A percentile compares a stretch with the other conserved stretches of the same genome.
phyloP scores from a whole-genome alignment of 2,329 filamentous ascomycete species.

The Aspergillus hiratsukae region DNA sequence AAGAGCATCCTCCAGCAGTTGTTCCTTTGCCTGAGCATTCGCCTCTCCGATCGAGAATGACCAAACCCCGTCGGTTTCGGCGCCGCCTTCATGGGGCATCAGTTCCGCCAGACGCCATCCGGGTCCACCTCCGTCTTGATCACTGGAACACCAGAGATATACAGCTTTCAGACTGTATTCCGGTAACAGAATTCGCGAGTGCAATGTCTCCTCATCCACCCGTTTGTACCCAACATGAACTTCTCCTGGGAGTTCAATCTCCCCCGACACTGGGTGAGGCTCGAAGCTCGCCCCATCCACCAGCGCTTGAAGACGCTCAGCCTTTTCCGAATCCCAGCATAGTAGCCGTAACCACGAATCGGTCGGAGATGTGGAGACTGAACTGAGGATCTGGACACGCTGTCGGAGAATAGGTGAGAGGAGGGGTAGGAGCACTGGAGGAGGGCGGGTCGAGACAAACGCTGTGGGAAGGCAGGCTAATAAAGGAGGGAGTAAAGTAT shows the following conservation, averaged over 20 bases:
- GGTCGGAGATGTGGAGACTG: slow-evolving; percentile 37
- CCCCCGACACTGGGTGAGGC: slow-evolving; percentile 61
- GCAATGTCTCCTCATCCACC: slow-evolving; percentile 59
- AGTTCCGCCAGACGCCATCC: slow-evolving; percentile 60
- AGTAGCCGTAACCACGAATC: slow-evolving; percentile 57
- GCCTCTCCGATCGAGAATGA: slow-evolving; percentile 52
- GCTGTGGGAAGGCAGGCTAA: slow-evolving; percentile 61
- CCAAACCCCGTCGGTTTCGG: slow-evolving; percentile 51
- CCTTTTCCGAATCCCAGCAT: slow-evolving; percentile 54
- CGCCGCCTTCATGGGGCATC: slow-evolving; percentile 45
- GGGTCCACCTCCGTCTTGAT: slow-evolving; percentile 48
- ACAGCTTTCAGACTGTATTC: slow-evolving; percentile 54
- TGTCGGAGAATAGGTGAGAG: slow-evolving; percentile 62
- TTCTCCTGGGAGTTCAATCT: slow-evolving; percentile 59
- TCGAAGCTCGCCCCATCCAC: slow-evolving; percentile 55
- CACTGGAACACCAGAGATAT: slow-evolving; percentile 59
- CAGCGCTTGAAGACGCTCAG: slow-evolving; percentile 49
- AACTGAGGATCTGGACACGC: slow-evolving; percentile 54
- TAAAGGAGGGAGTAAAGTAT: slow-evolving; percentile 56
- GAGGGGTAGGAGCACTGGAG: slow-evolving; percentile 57
- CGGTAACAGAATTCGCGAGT: slow-evolving; percentile 49
- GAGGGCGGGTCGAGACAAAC: slow-evolving; percentile 55
- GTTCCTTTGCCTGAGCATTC: slow-evolving; percentile 42
- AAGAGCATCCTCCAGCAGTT: slow-evolving; percentile 34
- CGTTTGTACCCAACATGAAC: slow-evolving; percentile 53